These are phyloP conservation scores for Inosperma sp. DNA, from an alignment of 768 basidiomycete species.

Conservation along the genomic window DNA sequence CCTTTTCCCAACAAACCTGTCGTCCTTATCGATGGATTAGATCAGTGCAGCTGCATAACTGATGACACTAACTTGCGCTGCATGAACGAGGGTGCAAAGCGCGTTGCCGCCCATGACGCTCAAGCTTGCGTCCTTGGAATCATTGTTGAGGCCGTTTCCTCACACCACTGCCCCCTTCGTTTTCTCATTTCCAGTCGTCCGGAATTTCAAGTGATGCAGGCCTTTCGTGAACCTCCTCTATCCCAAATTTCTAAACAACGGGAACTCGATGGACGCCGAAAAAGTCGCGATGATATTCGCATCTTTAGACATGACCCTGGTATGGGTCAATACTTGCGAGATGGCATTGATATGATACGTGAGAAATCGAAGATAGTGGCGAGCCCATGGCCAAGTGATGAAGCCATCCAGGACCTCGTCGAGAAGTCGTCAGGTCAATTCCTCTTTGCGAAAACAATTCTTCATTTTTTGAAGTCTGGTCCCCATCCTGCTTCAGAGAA, in stretches of 20 bases:
- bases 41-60: not conserved
- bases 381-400: not conserved
- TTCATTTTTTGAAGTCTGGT: slow-evolving; percentile 17
- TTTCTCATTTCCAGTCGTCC: slow-evolving; percentile 16
- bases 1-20: no score
- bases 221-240: slow-evolving; percentile 1
- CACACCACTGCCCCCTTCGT: not conserved
- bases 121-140: slow-evolving; percentile 9
- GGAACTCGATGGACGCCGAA: no score
- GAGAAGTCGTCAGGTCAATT: slow-evolving; percentile 16
- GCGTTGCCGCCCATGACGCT: slow-evolving; percentile 10
- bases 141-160: not conserved
- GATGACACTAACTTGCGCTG: slow-evolving; percentile 9
- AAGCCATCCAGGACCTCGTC: slow-evolving; percentile 8
- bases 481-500: no score
- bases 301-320: not conserved
- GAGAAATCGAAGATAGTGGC: not conserved
- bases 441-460: slow-evolving; percentile 14
- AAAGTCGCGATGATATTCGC: no score
- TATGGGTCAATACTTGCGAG: not conserved
- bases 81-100: slow-evolving; percentile 10
- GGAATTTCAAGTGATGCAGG: slow-evolving; percentile 7
- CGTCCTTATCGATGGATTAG: no score
- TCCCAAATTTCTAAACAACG: slow-evolving; percentile 8
- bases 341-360: slow-evolving; percentile 6